These are phyloP conservation scores for Flaveria trinervia DNA, from an alignment of 129 eudicot genomes.

Conservation along the genomic window DNA sequence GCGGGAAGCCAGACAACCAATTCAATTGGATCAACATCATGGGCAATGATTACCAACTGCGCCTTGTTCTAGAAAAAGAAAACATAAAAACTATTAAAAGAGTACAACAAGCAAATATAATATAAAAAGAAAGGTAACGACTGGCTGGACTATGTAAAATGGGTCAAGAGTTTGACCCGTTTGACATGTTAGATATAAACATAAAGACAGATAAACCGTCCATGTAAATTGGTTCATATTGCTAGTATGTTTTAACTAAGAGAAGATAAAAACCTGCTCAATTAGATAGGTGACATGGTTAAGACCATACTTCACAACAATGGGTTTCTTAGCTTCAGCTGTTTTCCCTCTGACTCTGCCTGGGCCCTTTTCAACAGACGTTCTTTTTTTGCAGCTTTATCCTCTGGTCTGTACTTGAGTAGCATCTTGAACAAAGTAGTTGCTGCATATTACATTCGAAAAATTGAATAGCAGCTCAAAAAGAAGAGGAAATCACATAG, in stretches of 20 bases:
- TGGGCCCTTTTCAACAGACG: conserved; percentile 79
- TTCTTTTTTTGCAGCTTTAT: conserved; percentile 73
- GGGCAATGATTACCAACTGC: conserved; percentile 80
- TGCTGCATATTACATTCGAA: conserved; percentile 27
- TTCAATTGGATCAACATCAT: conserved; percentile 77
- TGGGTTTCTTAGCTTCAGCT: conserved; percentile 49
- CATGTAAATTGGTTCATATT: background rate
- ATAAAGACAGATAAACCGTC: background rate
- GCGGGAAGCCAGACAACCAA: conserved; percentile 75
- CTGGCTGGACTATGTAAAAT: background rate
- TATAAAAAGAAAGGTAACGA: background rate
- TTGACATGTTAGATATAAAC: background rate
- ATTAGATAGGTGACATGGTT: conserved; percentile 84
- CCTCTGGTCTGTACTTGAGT: conserved; percentile 67
- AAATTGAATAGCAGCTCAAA: background rate
- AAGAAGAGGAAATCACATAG: background rate
- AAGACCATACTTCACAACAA: conserved; percentile 84
- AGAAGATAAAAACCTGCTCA: conserved; percentile 53
- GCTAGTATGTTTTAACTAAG: background rate
- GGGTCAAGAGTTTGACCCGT: background rate
- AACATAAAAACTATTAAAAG: background rate
- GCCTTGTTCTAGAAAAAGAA: conserved; percentile 56
- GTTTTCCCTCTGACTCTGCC: conserved; percentile 67
- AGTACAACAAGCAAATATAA: background rate
- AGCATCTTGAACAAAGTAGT: conserved; percentile 60